Evolutionary conservation across 495 filamentous ascomycete genomes (phyloP).

Genomic region (Neurospora sp.): DNA sequence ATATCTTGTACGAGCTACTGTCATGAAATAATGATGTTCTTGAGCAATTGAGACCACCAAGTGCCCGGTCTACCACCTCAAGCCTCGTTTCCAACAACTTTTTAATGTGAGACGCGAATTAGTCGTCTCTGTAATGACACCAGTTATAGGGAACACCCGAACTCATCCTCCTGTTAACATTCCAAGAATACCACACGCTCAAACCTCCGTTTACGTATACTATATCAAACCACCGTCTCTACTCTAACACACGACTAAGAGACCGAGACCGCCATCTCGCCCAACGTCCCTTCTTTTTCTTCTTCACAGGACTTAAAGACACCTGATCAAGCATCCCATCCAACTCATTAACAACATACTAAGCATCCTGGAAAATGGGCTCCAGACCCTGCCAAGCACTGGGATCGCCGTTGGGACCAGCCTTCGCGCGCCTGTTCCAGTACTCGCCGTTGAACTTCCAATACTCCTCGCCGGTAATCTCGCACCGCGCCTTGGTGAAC

Average conservation of each 20-base stretch:
- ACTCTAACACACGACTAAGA: background rate
- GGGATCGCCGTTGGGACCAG: conserved; percentile 34
- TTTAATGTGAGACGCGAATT: background rate
- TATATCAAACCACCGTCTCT: background rate
- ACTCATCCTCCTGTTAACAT: background rate
- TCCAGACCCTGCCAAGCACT: conserved; percentile 40
- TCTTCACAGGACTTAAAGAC: background rate
- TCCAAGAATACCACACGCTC: background rate
- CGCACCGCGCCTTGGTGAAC: conserved; percentile 64
- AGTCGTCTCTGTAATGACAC: background rate
- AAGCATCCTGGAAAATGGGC: conserved; percentile 26
- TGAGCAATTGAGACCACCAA: background rate
- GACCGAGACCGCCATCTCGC: background rate
- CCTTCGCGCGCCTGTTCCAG: conserved; percentile 59
- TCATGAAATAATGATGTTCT: background rate
- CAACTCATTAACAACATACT: background rate
- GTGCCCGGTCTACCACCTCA: background rate
- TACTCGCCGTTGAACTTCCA: conserved; percentile 86
- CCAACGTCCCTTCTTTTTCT: background rate
- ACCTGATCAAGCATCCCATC: background rate
- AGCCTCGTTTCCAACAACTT: background rate
- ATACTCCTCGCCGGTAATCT: conserved; percentile 78
- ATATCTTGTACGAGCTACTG: background rate
- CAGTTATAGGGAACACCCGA: background rate
- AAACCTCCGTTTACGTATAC: background rate